These are phyloP conservation scores for Cronartium ribicola DNA, from an alignment of 1,284 basidiomycete species.

Conservation along the genomic window DNA sequence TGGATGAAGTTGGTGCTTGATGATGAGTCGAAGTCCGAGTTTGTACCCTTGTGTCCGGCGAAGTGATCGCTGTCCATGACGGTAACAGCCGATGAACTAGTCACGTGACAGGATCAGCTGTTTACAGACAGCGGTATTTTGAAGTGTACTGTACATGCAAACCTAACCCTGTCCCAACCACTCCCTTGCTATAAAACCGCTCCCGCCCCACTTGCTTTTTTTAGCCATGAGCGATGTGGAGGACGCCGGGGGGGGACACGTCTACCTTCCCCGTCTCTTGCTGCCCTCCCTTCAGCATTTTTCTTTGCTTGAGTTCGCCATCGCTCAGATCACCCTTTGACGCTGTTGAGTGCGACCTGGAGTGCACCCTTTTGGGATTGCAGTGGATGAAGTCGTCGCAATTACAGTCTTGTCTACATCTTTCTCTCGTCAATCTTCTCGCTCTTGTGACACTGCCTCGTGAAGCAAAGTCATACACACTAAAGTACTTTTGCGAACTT, in stretches of 20 bases:
- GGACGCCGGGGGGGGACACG: slow-evolving; percentile 16
- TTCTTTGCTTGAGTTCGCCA: slow-evolving; percentile 5
- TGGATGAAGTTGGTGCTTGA: neutral
- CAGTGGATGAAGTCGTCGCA: slow-evolving; percentile 30
- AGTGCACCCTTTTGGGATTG: neutral
- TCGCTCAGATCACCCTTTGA: slow-evolving; percentile 17
- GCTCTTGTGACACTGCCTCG: too few relatives aligned
- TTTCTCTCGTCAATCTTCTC: neutral
- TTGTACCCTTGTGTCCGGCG: neutral
- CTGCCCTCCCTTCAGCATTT: slow-evolving; percentile 26
- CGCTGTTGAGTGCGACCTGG: slow-evolving; percentile 43
- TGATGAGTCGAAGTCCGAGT: neutral
- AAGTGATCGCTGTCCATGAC: neutral
- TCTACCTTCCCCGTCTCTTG: slow-evolving; percentile 33
- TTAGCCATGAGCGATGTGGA: slow-evolving; percentile 21
- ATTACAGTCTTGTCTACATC: slow-evolving; percentile 41
- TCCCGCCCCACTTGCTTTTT: neutral
- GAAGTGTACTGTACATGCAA: neutral
- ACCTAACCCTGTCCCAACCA: slow-evolving; percentile 1
- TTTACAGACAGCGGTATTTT: too few relatives aligned
- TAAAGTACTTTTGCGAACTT: too few relatives aligned
- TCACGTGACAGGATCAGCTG: neutral
- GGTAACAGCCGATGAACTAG: neutral
- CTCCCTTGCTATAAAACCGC: slow-evolving; percentile 7
- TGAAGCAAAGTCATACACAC: too few relatives aligned